Base-by-base conservation (phyloP, 2,329 filamentous ascomycete species). In the Ceratocystis albifundus region DNA sequence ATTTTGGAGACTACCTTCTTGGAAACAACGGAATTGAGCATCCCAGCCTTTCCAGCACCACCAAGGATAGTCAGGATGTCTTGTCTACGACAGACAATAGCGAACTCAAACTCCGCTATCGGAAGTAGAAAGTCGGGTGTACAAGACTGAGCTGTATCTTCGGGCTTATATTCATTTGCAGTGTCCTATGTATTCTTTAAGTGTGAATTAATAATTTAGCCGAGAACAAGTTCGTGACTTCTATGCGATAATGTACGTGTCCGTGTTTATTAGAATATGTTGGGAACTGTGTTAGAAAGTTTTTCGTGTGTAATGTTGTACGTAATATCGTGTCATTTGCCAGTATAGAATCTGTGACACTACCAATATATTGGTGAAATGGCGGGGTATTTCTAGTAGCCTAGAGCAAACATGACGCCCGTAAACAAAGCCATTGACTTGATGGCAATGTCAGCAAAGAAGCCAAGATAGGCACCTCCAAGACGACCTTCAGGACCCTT, bases 1-100 rank as follows among this genome's bases (percentile, higher is more conserved):
- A 92, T 71, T 86, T 96, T 72, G 91, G 89, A 1, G 85, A 88
- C 70, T 96, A 90, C 72, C 77, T 94, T 67, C 77, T 90, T 15
- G 84, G 85, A 1, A 87, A 87, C 71, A 87, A 87, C 69, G 85
- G 85, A 1, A 86, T 86, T 69, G 84, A 87, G 71, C 76, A 74
- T 66, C 69, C 72, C 12, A 69, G 72, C 2, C 65, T 68, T 6
- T 25, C 8, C 4, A 20, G n/a, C n/a, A 17, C 28, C 20, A n/a
- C 30, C 8, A 69, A 71, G 1, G 70, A 72, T 8, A 69, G 71
- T 20, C 72, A 71, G 22, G 66, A 71, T 15, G 6, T 41, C 20
- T 55, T 30, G 44, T 25, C 62, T 66, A 69, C 41, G 10, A 10
- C 5, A n/a, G 44, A n/a, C 25, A 67, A 53, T 61, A 15, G 20